These are phyloP conservation scores for Elaeis guineensis DNA, from an alignment of 176 grass and related monocot species.

Conservation along the genomic window DNA sequence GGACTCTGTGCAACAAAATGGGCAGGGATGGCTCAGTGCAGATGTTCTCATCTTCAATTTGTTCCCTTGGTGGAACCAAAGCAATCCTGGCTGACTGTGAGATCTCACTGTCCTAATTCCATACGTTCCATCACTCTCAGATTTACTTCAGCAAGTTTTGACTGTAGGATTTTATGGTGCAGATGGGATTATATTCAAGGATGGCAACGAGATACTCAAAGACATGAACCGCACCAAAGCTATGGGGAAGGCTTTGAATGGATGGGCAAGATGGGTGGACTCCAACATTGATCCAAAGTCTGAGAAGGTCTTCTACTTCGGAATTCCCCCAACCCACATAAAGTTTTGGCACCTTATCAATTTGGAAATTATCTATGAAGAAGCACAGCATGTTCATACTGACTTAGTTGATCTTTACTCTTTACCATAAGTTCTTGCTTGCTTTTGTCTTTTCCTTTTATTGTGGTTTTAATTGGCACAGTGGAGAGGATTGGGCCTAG, in stretches of 20 bases:
- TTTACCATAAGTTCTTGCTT: no score
- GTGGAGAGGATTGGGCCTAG: background rate
- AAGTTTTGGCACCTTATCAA: background rate
- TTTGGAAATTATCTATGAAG: background rate
- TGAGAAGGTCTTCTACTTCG: slow-evolving; percentile 68
- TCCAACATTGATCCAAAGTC: slow-evolving; percentile 27
- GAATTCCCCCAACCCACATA: slow-evolving; percentile 61
- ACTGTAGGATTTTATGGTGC: background rate
- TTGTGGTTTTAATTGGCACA: no score
- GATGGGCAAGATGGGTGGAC: slow-evolving; percentile 73
- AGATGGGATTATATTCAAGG: slow-evolving; percentile 79
- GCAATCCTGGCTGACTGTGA: slow-evolving; percentile 34
- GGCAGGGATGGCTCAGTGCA: slow-evolving; percentile 35
- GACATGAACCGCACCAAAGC: slow-evolving; percentile 71
- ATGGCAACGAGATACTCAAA: slow-evolving; percentile 17
- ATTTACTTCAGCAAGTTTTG: no score
- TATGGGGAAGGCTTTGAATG: slow-evolving; percentile 47
- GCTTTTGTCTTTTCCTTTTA: no score
- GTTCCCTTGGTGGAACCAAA: slow-evolving; percentile 77
- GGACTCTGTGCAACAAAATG: slow-evolving; percentile 33
- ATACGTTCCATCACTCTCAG: no score
- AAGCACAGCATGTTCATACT: no score
- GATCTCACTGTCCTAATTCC: background rate
- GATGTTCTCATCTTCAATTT: slow-evolving; percentile 87
- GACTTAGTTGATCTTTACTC: no score